Conservation (phyloP, 495 filamentous ascomycete species). For the Terfezia boudieri region DNA sequence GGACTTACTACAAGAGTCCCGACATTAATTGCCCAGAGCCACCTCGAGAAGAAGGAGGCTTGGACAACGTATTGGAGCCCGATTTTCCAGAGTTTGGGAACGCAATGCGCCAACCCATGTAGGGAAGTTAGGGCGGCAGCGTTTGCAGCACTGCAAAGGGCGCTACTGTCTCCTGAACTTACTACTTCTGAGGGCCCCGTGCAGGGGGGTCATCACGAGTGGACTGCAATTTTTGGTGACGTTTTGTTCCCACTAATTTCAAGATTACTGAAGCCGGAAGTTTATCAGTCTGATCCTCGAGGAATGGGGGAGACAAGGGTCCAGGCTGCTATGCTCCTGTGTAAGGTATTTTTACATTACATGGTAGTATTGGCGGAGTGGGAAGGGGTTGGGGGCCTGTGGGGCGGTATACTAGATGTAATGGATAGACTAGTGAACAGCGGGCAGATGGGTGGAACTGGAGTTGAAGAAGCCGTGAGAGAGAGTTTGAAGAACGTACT, state of each 20-base stretch:
- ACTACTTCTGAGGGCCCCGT: constrained; percentile 38
- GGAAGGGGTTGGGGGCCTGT: constrained; percentile 83
- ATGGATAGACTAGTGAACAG: constrained; percentile 95
- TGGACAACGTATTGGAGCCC: constrained; percentile 98
- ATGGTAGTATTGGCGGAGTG: constrained; percentile 61
- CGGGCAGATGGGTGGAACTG: constrained; percentile 47
- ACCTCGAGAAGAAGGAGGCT: constrained; percentile 73
- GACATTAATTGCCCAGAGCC: constrained; percentile 69
- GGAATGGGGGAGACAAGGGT: constrained; percentile 94
- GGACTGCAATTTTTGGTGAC: constrained; percentile 84
- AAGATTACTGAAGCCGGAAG: constrained; percentile 77
- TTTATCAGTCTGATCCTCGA: constrained; percentile 73
- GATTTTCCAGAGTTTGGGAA: constrained; percentile 68
- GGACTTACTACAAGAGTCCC: constrained; percentile 62
- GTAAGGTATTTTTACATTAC: constrained; percentile 90
- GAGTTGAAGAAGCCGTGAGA: constrained; percentile 72
- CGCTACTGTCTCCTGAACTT: constrained; percentile 60
- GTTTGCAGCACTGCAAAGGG: constrained; percentile 65
- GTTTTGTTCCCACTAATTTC: constrained; percentile 89
- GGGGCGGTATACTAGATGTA: constrained; percentile 79
- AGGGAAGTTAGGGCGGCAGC: constrained; percentile 79
- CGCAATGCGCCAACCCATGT: constrained; percentile 85
- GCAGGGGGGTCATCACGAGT: constrained; percentile 40
- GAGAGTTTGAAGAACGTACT: constrained; percentile 94
- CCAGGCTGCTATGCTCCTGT: constrained; percentile 72